Percentiles rank a stretch among this genome's conserved stretches.
phyloP scores from a whole-genome alignment of 202 grass and related monocot genomes.

The Schoenoplectus triqueter region DNA sequence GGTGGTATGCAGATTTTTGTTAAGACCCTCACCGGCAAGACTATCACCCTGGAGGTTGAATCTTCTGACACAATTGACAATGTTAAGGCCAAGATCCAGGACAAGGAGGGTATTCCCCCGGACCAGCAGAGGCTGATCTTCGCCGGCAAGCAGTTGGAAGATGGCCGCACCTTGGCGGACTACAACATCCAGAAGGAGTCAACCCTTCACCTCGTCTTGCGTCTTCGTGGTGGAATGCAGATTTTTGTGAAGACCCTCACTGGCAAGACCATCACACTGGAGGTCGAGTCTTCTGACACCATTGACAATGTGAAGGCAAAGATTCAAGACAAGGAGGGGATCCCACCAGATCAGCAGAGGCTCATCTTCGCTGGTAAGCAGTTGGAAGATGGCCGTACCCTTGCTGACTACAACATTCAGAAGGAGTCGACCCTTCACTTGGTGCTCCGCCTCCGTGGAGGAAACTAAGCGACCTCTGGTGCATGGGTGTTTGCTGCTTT shows the following conservation, averaged over 20 bases:
- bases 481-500: neutral
- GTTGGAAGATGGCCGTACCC: conserved; percentile 58
- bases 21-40: conserved; percentile 46
- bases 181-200: conserved; percentile 32
- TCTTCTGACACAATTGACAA: conserved; percentile 56
- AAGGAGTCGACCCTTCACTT: conserved; percentile 62
- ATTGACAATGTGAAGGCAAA: conserved; percentile 60
- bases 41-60: conserved; percentile 55
- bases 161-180: conserved; percentile 14
- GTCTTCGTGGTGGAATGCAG: conserved; percentile 55
- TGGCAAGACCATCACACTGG: conserved; percentile 44
- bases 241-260: conserved; percentile 52
- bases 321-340: conserved; percentile 67
- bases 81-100: conserved; percentile 59
- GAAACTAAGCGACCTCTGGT: conserved; percentile 11
- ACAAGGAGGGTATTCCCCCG: conserved; percentile 43
- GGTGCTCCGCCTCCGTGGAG: conserved; percentile 57
- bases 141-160: conserved; percentile 20
- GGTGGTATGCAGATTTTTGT: conserved; percentile 66
- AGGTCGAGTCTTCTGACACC: conserved; percentile 56
- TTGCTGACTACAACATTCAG: conserved; percentile 60
- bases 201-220: conserved; percentile 35
- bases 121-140: conserved; percentile 32
- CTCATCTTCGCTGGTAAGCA: conserved; percentile 55
- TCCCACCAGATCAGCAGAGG: conserved; percentile 60